Percentiles rank a stretch among this genome's conserved stretches.
phyloP scores from a whole-genome alignment of 164 flowering plant genomes.

The Macadamia integrifolia region DNA sequence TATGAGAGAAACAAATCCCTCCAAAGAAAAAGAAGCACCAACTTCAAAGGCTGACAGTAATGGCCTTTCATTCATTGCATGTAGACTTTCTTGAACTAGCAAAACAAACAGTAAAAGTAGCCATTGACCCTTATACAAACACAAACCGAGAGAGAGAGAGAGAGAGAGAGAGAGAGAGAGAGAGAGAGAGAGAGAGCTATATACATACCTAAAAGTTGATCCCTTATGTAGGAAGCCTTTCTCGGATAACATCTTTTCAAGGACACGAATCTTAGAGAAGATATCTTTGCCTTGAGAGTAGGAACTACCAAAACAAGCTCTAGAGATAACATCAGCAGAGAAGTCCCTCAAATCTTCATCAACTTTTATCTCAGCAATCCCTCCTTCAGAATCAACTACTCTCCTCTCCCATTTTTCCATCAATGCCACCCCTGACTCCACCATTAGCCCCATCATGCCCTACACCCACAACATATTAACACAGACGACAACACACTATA shows the following conservation, averaged over 20 bases:
- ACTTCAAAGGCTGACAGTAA: too few species aligned
- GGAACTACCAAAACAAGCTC: constrained; percentile 28
- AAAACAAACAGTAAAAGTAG: too few species aligned
- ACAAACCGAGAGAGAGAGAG: too few species aligned
- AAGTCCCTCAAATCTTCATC: constrained; percentile 33
- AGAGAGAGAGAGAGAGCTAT: too few species aligned
- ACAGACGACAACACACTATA: not conserved
- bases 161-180: too few species aligned
- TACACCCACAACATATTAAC: constrained; percentile 6
- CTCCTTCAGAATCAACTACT: constrained; percentile 25
- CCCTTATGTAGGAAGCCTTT: constrained; percentile 15
- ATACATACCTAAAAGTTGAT: constrained; percentile 31
- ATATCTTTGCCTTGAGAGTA: constrained; percentile 21
- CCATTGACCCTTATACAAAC: too few species aligned
- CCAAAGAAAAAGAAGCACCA: too few species aligned
- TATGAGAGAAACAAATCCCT: too few species aligned
- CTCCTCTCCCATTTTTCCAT: constrained; percentile 30
- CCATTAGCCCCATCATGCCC: constrained; percentile 37
- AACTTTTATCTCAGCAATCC: not conserved
- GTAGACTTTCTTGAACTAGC: too few species aligned
- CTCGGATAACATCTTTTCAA: constrained; percentile 21
- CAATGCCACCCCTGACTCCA: constrained; percentile 25
- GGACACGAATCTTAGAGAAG: constrained; percentile 17
- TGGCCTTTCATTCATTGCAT: too few species aligned
- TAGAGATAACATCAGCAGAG: constrained; percentile 30